Evolutionary conservation across 768 basidiomycete genomes (phyloP), one percentile per base, ranked within the genome.

Genomic region (Serendipita vermifera): DNA sequence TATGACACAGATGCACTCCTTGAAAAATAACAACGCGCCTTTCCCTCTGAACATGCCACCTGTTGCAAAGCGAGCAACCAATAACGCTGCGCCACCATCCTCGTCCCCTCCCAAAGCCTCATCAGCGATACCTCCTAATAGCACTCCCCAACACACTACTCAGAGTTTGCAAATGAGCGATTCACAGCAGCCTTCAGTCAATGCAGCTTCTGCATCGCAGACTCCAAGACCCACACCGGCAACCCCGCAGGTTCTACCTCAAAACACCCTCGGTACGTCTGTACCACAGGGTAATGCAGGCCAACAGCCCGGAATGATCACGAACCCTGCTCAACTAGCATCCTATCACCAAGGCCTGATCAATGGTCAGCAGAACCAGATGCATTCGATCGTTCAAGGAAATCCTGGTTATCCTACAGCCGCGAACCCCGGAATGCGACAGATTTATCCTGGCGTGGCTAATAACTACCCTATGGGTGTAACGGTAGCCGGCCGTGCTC

Each of bases 381-480:
- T 51, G 46, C 46, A 51, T 2, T 22, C 22, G 22, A 15, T 51
- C 29, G 46, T 51, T 31, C 46, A 51, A n/a, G 22, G 7, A 3
- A 22, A 36, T 9, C 35, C 26, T n/a, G 46, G 9, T 9, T 51
- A 51, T 26, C 46, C 46, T 31, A 27, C 7, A 7, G 15, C 32
- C 5, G 9, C 5, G n/a, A 51, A 51, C 17, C n/a, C n/a, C n/a
- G n/a, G n/a, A n/a, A n/a, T n/a, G n/a, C n/a, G n/a, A n/a, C n/a
- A n/a, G n/a, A n/a, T n/a, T n/a, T n/a, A n/a, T n/a, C n/a, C n/a
- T n/a, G n/a, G n/a, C n/a, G n/a, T n/a, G n/a, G n/a, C n/a, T n/a
- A n/a, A n/a, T n/a, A n/a, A 51, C 48, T 48, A 26, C 60, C 14
- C 67, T 57, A 14, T 59, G 62, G 58, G 56, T 55, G 24, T 61